These are phyloP conservation scores for Reticulascus tulasneorum DNA, from an alignment of 2,329 filamentous ascomycete genomes.

Conservation along the genomic window DNA sequence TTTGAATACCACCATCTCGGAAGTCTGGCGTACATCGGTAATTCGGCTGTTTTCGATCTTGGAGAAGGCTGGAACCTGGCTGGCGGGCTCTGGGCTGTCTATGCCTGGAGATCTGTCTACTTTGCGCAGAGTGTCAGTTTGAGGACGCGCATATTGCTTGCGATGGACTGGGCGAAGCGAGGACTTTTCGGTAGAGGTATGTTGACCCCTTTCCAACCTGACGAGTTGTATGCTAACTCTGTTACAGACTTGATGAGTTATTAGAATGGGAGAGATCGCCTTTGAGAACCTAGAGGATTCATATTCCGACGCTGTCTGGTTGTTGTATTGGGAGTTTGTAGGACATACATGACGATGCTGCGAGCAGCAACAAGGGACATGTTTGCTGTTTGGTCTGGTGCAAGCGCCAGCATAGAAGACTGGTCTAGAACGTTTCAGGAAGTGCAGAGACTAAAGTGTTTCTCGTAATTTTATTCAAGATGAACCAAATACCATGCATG, in stretches of 20 bases:
- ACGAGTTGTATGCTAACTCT: slow-evolving; percentile 3
- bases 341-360: too few relatives aligned
- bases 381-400: too few relatives aligned
- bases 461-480: slow-evolving; percentile 1
- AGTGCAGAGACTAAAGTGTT: neutral
- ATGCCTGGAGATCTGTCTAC: slow-evolving; percentile 93
- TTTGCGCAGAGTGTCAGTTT: slow-evolving; percentile 97
- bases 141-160: slow-evolving; percentile 79
- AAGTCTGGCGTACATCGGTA: slow-evolving; percentile 90
- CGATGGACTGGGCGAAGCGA: slow-evolving; percentile 99
- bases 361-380: too few relatives aligned
- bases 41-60: slow-evolving; percentile 92
- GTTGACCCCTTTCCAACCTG: slow-evolving; percentile 24
- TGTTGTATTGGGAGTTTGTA: too few relatives aligned
- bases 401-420: too few relatives aligned
- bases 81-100: slow-evolving; percentile 87
- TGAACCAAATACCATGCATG: neutral
- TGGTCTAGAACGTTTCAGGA: neutral
- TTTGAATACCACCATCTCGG: slow-evolving; percentile 94
- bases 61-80: slow-evolving; percentile 70
- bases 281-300: too few relatives aligned
- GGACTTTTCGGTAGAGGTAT: slow-evolving; percentile 91
- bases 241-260: slow-evolving; percentile 31
- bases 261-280: slow-evolving; percentile 12
- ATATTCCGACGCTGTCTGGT: too few relatives aligned